These are phyloP conservation scores for Brassica nigra DNA, from an alignment of 345 rosid genomes.

Conservation along the genomic window DNA sequence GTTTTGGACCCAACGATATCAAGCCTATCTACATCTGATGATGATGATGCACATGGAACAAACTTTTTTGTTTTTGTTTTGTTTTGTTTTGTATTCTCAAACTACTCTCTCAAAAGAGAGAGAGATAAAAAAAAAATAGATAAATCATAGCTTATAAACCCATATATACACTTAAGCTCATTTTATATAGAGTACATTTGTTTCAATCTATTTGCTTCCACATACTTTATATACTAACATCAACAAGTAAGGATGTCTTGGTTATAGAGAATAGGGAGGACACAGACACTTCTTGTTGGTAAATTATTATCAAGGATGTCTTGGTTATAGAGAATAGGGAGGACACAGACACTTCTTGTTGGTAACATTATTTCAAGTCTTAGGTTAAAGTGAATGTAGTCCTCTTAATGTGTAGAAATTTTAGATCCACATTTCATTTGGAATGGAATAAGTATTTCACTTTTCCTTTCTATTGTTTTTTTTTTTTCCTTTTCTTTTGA, in stretches of 20 bases:
- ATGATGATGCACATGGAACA: background rate
- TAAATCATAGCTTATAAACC: slow-evolving; percentile 3
- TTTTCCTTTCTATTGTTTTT: background rate
- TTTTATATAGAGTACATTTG: background rate
- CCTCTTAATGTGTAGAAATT: background rate
- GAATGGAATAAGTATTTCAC: background rate
- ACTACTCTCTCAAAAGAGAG: background rate
- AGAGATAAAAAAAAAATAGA: background rate
- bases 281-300: background rate
- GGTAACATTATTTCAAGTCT: background rate
- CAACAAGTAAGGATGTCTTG: background rate
- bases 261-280: background rate
- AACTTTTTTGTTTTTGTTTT: background rate
- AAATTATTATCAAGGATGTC: background rate
- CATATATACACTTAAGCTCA: background rate
- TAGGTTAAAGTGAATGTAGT: background rate
- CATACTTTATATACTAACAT: background rate
- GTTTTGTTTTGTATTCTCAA: background rate
- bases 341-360: background rate
- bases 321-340: background rate
- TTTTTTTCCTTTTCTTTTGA: background rate
- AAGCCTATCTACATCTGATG: slow-evolving; percentile 89
- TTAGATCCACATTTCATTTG: background rate
- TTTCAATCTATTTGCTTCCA: background rate
- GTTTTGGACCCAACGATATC: slow-evolving; percentile 88